Conservation (phyloP, 78 protist species). For the Chrysochromulina parva region DNA sequence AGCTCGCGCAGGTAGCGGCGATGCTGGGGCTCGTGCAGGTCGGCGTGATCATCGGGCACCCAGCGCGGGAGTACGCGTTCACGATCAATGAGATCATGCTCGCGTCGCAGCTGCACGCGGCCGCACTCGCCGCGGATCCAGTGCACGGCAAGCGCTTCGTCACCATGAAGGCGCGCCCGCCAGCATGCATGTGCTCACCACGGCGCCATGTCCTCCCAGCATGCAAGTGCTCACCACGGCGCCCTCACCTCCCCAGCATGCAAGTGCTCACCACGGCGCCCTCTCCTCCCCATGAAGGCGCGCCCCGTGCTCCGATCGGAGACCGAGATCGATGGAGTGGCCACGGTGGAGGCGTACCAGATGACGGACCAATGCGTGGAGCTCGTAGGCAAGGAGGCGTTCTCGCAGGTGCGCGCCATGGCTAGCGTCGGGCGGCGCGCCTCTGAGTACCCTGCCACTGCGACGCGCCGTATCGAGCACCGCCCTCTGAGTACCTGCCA, state of each 20-base stretch:
- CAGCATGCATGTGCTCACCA: no score
- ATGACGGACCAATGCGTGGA: neutral
- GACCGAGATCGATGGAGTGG: conserved; percentile 13
- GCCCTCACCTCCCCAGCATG: neutral
- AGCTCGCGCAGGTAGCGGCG: neutral
- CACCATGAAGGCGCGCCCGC: neutral
- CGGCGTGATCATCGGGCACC: neutral
- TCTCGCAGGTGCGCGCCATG: neutral
- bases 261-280: no score
- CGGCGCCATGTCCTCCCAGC: no score
- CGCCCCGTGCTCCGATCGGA: neutral
- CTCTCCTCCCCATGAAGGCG: neutral
- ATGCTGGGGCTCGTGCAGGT: neutral
- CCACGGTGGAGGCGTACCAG: conserved; percentile 26
- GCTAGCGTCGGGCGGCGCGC: no score
- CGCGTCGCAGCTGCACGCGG: neutral
- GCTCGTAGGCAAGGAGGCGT: neutral
- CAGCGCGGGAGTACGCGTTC: conserved; percentile 13
- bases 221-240: no score
- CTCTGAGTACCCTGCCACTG: no score
- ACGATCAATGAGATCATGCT: neutral
- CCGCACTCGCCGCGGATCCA: neutral
- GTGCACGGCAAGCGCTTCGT: neutral
- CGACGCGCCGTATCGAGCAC: no score
- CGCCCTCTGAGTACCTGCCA: no score